Conservation (phyloP, 108 stramenopile species). For the Mediolabrus comicus region DNA sequence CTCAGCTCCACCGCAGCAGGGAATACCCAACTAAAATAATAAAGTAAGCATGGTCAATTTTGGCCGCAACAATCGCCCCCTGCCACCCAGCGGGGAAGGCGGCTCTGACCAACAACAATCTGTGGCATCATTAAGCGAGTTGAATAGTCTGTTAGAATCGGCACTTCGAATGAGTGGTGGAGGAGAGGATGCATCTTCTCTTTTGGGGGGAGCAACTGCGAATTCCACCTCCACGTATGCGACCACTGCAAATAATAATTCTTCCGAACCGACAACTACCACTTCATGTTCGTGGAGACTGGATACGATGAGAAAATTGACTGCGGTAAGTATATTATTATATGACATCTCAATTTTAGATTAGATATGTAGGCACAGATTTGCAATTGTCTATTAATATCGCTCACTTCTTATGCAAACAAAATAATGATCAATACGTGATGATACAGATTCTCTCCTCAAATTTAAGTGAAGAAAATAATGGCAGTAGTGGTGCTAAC, state of each 20-base stretch:
- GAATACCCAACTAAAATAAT: too few relatives aligned
- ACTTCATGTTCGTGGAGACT: conserved; percentile 25
- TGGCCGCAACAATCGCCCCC: background rate
- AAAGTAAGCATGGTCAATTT: background rate
- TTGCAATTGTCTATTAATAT: too few relatives aligned
- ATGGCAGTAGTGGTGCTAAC: background rate
- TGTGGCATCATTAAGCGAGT: conserved; percentile 17
- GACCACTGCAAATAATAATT: background rate
- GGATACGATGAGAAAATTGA: conserved; percentile 36
- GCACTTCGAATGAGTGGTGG: conserved; percentile 33
- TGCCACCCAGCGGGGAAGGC: background rate
- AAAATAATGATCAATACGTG: background rate
- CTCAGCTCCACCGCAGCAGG: too few relatives aligned
- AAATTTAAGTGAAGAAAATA: background rate
- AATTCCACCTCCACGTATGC: background rate
- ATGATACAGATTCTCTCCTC: conserved; percentile 17
- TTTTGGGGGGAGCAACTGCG: background rate
- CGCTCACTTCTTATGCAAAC: background rate
- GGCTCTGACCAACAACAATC: background rate
- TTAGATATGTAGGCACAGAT: too few relatives aligned
- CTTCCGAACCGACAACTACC: background rate
- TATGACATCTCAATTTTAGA: too few relatives aligned
- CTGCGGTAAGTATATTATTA: conserved; percentile 22
- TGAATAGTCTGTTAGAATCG: conserved; percentile 36
- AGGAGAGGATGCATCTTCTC: background rate